Evolutionary conservation across 75 land plant species (phyloP).

Genomic region (Picea sitchensis): DNA sequence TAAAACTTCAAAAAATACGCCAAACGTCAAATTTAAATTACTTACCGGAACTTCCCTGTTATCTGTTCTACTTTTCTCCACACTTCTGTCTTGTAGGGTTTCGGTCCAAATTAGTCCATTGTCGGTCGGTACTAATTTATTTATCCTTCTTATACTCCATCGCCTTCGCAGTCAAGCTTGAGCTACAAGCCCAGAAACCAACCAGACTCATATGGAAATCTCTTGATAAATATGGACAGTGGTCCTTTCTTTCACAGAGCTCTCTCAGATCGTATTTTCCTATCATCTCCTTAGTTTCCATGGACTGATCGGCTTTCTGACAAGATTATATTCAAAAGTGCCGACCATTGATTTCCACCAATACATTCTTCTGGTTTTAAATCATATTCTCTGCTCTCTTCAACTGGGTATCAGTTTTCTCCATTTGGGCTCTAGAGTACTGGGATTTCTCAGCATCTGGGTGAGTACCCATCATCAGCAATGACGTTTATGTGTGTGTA

Average conservation of each 20-base stretch:
- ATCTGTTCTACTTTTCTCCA: too few relatives aligned
- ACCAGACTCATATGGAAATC: background rate
- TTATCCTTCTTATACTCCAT: too few relatives aligned
- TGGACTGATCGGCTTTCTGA: too few relatives aligned
- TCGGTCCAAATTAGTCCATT: too few relatives aligned
- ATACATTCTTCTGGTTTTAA: background rate
- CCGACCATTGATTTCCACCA: background rate
- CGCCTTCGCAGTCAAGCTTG: background rate
- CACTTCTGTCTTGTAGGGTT: too few relatives aligned
- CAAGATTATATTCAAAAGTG: background rate
- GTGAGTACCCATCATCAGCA: background rate
- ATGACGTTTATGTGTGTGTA: conserved; percentile 1
- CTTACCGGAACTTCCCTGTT: too few relatives aligned
- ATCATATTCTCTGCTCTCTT: background rate
- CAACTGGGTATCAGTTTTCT: background rate
- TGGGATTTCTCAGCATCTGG: background rate
- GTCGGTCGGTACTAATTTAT: too few relatives aligned
- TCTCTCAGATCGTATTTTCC: background rate
- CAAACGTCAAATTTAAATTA: too few relatives aligned
- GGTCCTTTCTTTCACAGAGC: background rate
- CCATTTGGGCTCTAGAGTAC: too few relatives aligned
- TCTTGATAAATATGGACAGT: background rate
- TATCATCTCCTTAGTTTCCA: too few relatives aligned
- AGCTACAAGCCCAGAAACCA: background rate
- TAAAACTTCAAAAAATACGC: too few relatives aligned